Conservation (phyloP, 139 green algal species). For the Chlorella sp. region DNA sequence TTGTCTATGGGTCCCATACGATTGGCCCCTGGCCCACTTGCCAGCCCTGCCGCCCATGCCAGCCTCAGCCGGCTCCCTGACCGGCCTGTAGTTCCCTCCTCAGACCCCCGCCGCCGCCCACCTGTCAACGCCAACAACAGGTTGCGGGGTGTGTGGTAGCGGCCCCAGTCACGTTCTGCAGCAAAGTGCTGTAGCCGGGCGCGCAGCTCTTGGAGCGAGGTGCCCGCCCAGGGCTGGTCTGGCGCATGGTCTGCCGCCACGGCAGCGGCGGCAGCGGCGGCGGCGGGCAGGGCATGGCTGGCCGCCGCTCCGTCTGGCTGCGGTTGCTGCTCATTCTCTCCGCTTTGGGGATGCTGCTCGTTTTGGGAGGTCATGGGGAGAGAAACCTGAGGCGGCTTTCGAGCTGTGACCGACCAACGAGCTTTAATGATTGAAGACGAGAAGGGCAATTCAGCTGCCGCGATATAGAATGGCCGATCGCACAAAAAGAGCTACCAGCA, state of each 20-base stretch:
- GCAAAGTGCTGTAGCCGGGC: constrained; percentile 51
- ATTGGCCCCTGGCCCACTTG: too few species aligned
- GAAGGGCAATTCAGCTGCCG: too few species aligned
- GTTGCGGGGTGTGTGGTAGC: constrained; percentile 88
- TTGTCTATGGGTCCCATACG: too few species aligned
- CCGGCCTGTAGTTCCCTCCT: too few species aligned
- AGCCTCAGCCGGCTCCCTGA: too few species aligned
- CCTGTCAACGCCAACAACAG: constrained; percentile 73
- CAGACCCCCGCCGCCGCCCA: too few species aligned
- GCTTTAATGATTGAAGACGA: too few species aligned
- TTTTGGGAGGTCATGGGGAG: neutral
- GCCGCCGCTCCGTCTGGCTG: neutral
- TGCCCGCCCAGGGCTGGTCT: neutral
- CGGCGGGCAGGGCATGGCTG: neutral
- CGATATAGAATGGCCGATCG: too few species aligned
- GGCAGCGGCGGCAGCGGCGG: neutral
- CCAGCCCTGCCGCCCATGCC: too few species aligned
- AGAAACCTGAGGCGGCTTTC: neutral
- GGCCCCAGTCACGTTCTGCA: constrained; percentile 68
- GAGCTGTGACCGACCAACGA: too few species aligned
- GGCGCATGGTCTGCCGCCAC: neutral
- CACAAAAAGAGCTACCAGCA: too few species aligned
- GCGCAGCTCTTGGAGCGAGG: constrained; percentile 60
- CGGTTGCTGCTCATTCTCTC: neutral
- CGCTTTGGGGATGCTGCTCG: neutral